Evolutionary conservation across 2,329 filamentous ascomycete genomes (phyloP), one percentile per base, ranked within the genome.

Genomic region (Cladosporium oxysporum): DNA sequence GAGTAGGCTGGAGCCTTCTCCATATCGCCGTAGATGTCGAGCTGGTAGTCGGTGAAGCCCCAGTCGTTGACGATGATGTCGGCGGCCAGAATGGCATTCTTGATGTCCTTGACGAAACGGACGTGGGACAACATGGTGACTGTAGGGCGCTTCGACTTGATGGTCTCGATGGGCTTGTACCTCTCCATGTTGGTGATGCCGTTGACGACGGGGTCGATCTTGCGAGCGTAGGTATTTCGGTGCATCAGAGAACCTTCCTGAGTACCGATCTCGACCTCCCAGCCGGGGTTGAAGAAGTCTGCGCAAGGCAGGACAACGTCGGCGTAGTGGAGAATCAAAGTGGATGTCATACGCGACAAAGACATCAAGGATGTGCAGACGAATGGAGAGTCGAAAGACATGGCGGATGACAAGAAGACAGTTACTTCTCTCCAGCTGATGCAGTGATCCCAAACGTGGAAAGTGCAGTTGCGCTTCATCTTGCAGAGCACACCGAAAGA

Each of bases 381-480:
- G 52, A 71, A 69, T 5, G 69, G 66, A 11, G 66, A 41, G 44
- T 67, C 66, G 52, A 69, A 66, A 31, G 66, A 69, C 64, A 67
- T 65, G 10, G 67, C 67, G 29, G 67, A 66, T 28, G 66, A 67
- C 18, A 69, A 50, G 64, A 67, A 67, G 53, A 44, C 86, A 81
- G 35, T 87, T 79, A 71, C 84, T 71, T 88, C 85, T 67, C 86
- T 79, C 85, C 85, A 88, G 53, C 83, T 84, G 68, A 88, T 88
- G 21, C 84, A 84, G 72, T 88, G 86, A 69, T 88, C 86, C 86
- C 86, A 88, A 66, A 88, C 86, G 68, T 87, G 85, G 35, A 88
- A 80, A 0, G 84, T 87, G 66, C 84, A 86, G 65, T 83, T 83
- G 29, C 84, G 81, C 75, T 86, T 86, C 69, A 88, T 79, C 75